Base-by-base conservation (phyloP, 371 early-diverging fungal species). In the Nematocida sp. region DNA sequence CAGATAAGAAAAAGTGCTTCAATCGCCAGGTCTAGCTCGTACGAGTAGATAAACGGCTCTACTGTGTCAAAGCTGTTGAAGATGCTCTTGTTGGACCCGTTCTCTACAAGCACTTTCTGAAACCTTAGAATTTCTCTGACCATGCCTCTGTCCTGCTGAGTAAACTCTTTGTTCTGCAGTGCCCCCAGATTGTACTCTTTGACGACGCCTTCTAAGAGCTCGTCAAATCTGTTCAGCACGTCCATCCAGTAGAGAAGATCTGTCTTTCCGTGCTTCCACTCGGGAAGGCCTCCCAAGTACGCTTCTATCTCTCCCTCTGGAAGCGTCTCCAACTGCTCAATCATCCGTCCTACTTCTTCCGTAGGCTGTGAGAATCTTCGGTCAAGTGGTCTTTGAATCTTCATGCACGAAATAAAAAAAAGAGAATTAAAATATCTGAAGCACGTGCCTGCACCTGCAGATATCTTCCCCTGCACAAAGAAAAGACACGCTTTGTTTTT, bases 401-500 rank as follows among this genome's bases (percentile, higher is more conserved):
- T 66, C 66, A 66, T 66, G 34, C 19, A 43, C 27, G 45, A 52
- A 25, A 55, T 51, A 66, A 66, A 66, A 66, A 66, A 64, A 55
- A 55, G 8, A 50, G 23, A 23, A 27, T 50, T 41, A n/a, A n/a
- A n/a, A n/a, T n/a, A n/a, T n/a, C n/a, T n/a, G n/a, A n/a, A n/a
- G n/a, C n/a, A n/a, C 43, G 43, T n/a, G 11, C 43, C 11, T 43
- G 51, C 21, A 51, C 15, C 8, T 51, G 13, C 7, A 51, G 21
- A 23, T 7, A 51, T 15, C 15, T 7, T 25, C 7, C 7, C 17
- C 25, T 17, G 15, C 5, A 13, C n/a, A 55, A 8, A 13, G 32
- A 13, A 55, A 11, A 29, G 5, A 32, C 36, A 21, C 36, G 21
- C 29, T 32, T 41, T 15, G 4, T 58, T 3, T 58, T 58, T 13